Evolutionary conservation across 768 basidiomycete species (phyloP).

Genomic region (Gelatoporia subvermispora): DNA sequence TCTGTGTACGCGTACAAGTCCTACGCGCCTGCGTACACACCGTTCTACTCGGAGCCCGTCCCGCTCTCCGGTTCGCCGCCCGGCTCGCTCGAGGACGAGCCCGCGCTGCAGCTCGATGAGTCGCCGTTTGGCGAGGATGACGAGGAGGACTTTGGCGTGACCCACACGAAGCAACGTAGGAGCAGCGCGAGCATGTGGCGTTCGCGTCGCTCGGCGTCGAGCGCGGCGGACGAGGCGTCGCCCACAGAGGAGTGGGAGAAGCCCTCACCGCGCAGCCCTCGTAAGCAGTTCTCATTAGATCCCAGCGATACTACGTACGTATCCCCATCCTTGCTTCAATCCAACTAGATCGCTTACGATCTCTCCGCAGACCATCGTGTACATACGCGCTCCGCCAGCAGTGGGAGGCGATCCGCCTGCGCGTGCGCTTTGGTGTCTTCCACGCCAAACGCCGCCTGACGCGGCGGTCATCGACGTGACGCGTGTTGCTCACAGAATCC

Average conservation of each 20-base stretch:
- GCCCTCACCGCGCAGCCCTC: too few relatives aligned
- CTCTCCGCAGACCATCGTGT: slow-evolving; percentile 48
- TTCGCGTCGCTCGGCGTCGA: slow-evolving; percentile 3
- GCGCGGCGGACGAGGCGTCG: slow-evolving; percentile 2
- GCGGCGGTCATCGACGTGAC: slow-evolving; percentile 10
- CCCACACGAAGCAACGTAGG: slow-evolving; percentile 6
- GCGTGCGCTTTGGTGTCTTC: slow-evolving; percentile 55
- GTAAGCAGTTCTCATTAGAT: slow-evolving; percentile 1
- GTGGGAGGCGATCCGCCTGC: slow-evolving; percentile 56
- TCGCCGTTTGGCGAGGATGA: slow-evolving; percentile 14
- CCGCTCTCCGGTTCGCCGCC: slow-evolving; percentile 17
- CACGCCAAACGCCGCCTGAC: slow-evolving; percentile 36
- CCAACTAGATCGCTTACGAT: slow-evolving; percentile 1
- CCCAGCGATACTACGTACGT: slow-evolving; percentile 13
- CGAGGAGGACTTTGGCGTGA: slow-evolving; percentile 9
- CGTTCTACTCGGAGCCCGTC: slow-evolving; percentile 15
- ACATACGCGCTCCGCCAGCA: slow-evolving; percentile 46
- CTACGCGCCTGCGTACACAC: slow-evolving; percentile 13
- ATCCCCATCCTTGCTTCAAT: neutral
- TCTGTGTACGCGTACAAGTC: slow-evolving; percentile 6
- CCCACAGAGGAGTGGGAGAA: too few relatives aligned
- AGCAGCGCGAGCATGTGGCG: neutral
- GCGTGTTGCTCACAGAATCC: neutral
- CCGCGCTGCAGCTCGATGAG: slow-evolving; percentile 13
- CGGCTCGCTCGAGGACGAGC: slow-evolving; percentile 19